Base-by-base conservation (phyloP, 2,329 filamentous ascomycete species). In the Cladophialophora immunda region DNA sequence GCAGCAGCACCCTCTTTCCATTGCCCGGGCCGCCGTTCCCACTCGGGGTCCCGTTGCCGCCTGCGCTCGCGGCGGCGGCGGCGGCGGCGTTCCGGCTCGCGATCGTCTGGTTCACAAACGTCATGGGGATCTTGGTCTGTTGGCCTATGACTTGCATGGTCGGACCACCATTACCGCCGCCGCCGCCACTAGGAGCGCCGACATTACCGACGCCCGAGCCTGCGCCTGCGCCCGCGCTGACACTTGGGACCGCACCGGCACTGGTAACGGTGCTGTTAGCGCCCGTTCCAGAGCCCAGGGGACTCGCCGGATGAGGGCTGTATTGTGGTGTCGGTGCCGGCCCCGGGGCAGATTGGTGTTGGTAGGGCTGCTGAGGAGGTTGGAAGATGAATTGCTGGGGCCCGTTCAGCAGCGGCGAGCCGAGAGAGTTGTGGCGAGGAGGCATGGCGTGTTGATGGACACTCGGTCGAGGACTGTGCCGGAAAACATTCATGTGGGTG, bases 101-200 rank as follows among this genome's bases (percentile, higher is more conserved):
- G 11, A 70, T 70, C 8, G 68, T 70, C 52, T 68, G 65, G 53
- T 70, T 70, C 32, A 70, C 66, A 50, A 70, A 70, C 13, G 66
- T 70, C 60, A 68, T 70, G 27, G 64, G 54, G 11, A 65, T 65
- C 61, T 65, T 64, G 25, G 32, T 62, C 50, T 66, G 67, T 53
- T 62, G 60, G 52, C 64, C 64, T 17, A 67, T 38, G 7, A 56
- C 41, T 27, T 47, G n/a, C 19, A 30, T 47, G 15, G 58, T 27
- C 1, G 58, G 52, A 17, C 41, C 22, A 38, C 58, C 50, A 34
- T 22, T 15, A n/a, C 22, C 36, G 15, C 36, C 38, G 4, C 32
- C 9, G 13, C 32, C 32, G 9, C 13, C 11, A 13, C 32, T 34
- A 34, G 45, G 19, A 22, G 9, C 8, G 5, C 19, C 17, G 22